Conservation (phyloP, 2,329 filamentous ascomycete genomes). For the Eutypella sp. region DNA sequence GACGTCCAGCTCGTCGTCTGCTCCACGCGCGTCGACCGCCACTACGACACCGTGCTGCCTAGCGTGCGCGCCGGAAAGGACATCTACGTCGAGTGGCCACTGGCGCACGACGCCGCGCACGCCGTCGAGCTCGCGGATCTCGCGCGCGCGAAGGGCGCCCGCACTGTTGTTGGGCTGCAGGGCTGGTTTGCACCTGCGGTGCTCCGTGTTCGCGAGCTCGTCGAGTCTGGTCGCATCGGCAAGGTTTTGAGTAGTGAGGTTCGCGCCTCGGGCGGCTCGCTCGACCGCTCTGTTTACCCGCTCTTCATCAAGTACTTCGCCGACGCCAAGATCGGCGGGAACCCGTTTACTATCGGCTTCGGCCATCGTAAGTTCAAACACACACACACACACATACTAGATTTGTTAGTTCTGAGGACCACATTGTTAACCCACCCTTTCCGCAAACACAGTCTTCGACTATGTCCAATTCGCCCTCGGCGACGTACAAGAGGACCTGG, state of each 20-base stretch:
- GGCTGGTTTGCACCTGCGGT: slow-evolving; percentile 40
- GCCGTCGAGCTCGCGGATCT: slow-evolving; percentile 36
- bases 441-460: slow-evolving; percentile 29
- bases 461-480: slow-evolving; percentile 39
- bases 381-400: slow-evolving; percentile 39
- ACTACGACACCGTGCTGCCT: slow-evolving; percentile 40
- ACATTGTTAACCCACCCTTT: background rate
- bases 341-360: slow-evolving; percentile 14
- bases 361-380: slow-evolving; percentile 13
- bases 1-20: slow-evolving; percentile 52
- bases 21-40: slow-evolving; percentile 48
- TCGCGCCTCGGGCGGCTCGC: slow-evolving; percentile 31
- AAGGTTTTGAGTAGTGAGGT: slow-evolving; percentile 48
- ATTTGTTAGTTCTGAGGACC: slow-evolving; percentile 37
- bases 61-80: slow-evolving; percentile 47
- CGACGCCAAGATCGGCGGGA: slow-evolving; percentile 33
- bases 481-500: slow-evolving; percentile 30
- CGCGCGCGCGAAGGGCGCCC: slow-evolving; percentile 23
- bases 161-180: slow-evolving; percentile 47
- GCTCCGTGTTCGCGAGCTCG: slow-evolving; percentile 37
- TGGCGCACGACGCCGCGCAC: slow-evolving; percentile 38
- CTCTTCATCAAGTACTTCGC: slow-evolving; percentile 42
- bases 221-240: slow-evolving; percentile 43
- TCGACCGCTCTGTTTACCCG: slow-evolving; percentile 26
- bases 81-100: slow-evolving; percentile 55